Base-by-base conservation (phyloP, 805 yeast genomes). In the Candida adriatica region DNA sequence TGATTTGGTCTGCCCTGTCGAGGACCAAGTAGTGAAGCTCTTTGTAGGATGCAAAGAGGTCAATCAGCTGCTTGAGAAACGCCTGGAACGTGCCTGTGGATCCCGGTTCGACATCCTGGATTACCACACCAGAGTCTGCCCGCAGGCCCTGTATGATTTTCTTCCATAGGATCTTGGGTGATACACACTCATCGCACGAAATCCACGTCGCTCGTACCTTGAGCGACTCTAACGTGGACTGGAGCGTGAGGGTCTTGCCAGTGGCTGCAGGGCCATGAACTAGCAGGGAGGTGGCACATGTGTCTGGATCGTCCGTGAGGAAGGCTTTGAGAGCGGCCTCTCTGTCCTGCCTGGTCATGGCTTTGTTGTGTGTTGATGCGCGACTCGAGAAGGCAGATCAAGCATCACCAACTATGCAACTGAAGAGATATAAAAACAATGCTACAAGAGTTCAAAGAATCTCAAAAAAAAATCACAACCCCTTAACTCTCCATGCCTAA, bases 181-280 rank as follows among this genome's bases (percentile, higher is more conserved):
- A 39, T 2, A 49, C 38, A 31, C 56, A 51, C 22, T 51, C 51
- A 25, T 49, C 54, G 24, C 53, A 46, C 7, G 41, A 30, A 11
- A 51, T 34, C 38, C 45, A 34, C 5, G 49, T 29, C 30, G 32
- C 19, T n/a, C 35, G 32, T 16, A 39, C 48, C 2, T 25, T 14
- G 3, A 35, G 15, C 10, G 30, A 8, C 3, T 35, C 14, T 4
- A 50, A 19, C 3, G 42, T 38, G 8, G 34, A 18, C 7, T 15
- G 29, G 10, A 47, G 21, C 6, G 45, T 33, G 7, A 37, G 17
- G 5, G 53, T 33, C 28, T 50, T 50, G 11, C 55, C 55, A 4
- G 53, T 43, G 2, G 46, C 35, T 7, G 45, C 20, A 8, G 40
- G 43, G 11, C 55, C 55, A 16, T 46, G 43, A 2, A 44, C 13